phyloP scores from a whole-genome alignment of 1,284 basidiomycete species.

The Ustilago esculenta region DNA sequence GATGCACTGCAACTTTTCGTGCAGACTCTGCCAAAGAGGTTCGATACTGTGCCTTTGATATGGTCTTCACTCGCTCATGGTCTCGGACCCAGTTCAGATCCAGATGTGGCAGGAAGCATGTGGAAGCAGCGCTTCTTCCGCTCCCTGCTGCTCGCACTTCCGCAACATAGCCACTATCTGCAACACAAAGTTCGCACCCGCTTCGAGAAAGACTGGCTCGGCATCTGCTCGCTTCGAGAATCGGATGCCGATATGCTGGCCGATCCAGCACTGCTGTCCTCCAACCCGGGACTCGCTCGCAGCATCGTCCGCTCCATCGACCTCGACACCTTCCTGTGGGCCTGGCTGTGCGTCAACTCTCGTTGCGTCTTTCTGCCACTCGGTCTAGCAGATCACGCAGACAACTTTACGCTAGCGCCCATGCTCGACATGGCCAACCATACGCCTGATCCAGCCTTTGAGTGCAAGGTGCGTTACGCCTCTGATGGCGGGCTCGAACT shows the following conservation, averaged over 20 bases:
- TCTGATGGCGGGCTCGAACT: constrained; percentile 46
- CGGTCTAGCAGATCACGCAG: constrained; percentile 44
- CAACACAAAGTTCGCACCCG: constrained; percentile 26
- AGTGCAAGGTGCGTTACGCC: constrained; percentile 53
- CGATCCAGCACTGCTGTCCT: constrained; percentile 10
- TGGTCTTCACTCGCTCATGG: constrained; percentile 28
- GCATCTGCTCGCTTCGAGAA: constrained; percentile 11
- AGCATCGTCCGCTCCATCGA: constrained; percentile 5
- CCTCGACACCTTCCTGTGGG: constrained; percentile 40
- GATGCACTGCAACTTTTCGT: constrained; percentile 38
- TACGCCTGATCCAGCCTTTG: constrained; percentile 36
- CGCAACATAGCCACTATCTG: constrained; percentile 18
- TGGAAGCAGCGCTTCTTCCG: constrained; percentile 19
- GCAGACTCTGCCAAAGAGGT: constrained; percentile 37
- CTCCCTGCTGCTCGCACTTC: constrained; percentile 30
- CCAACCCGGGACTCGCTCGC: constrained; percentile 7
- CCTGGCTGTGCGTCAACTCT: constrained; percentile 61
- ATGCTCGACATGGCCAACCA: constrained; percentile 66
- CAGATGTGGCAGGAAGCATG: not conserved
- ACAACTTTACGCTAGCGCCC: constrained; percentile 64
- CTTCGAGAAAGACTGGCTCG: constrained; percentile 47
- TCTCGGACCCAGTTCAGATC: not conserved
- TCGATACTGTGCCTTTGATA: constrained; percentile 45
- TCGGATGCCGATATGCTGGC: constrained; percentile 12
- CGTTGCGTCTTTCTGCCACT: constrained; percentile 61